Conservation (phyloP, 306 rosid species). For the Ziziphus jujuba region DNA sequence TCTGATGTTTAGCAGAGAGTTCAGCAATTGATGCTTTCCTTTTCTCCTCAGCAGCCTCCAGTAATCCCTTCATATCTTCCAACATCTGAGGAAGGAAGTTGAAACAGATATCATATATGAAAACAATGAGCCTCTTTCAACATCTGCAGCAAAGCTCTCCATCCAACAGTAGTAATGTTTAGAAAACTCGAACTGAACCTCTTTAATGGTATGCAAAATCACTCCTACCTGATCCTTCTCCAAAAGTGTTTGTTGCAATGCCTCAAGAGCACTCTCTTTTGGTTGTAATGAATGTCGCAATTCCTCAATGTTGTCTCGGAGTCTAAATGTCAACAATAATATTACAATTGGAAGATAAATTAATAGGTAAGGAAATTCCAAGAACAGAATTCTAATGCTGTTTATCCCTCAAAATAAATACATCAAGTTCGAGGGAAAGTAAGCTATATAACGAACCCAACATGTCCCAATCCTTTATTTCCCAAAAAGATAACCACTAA, state of each 20-base stretch:
- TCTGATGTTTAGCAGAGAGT: conserved; percentile 88
- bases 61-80: conserved; percentile 76
- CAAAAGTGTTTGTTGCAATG: conserved; percentile 67
- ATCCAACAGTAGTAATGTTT: neutral
- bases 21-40: conserved; percentile 82
- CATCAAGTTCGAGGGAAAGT: neutral
- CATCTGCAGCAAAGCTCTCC: neutral
- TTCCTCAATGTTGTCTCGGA: conserved; percentile 93
- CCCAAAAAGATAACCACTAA: neutral
- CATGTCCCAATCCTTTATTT: neutral
- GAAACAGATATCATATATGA: neutral
- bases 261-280: conserved; percentile 81
- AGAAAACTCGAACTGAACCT: conserved; percentile 4
- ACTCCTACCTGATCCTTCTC: conserved; percentile 91
- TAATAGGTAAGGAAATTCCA: neutral
- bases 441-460: neutral
- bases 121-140: neutral
- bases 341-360: conserved; percentile 25
- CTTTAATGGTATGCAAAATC: conserved; percentile 18
- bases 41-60: conserved; percentile 90
- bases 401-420: neutral
- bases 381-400: neutral
- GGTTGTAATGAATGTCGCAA: conserved; percentile 78
- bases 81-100: conserved; percentile 50
- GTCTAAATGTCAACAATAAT: conserved; percentile 45